Base-by-base conservation (phyloP, 2,329 filamentous ascomycete species). In the Trichoderma sp. region DNA sequence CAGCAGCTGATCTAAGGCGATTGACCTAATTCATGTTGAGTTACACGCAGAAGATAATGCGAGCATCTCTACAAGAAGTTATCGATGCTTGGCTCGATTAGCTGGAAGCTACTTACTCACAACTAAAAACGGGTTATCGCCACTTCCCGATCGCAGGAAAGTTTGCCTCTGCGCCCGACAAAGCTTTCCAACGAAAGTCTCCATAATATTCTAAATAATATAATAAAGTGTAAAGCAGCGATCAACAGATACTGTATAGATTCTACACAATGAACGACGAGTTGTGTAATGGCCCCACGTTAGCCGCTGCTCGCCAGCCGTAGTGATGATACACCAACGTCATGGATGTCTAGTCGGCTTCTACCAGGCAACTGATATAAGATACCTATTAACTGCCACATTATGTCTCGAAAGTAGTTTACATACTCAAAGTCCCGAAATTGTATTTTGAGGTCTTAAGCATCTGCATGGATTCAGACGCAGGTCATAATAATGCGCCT, bases 321-420 rank as follows among this genome's bases (percentile, higher is more conserved):
- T 43, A 19, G 40, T 65, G 62, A 65, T 65, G 62, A 21, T 31
- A n/a, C 24, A n/a, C 19, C 35, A 65, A 65, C 62, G 62, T 65
- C 62, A 65, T 65, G 35, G 40, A 31, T 31, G 5, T 21, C 19
- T 52, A 5, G 6, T 33, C 19, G 21, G 16, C 11, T 65, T 64
- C 19, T 21, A 21, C 33, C 16, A 19, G 7, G 19, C 40, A n/a
- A 8, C 2, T 6, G 19, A 43, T 43, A 8, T 43, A 43, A 8
- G 7, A 14, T 29, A 19, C 21, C 31, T 35, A 24, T 92, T 10
- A 87, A n/a, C 3, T 43, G 7, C 7, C 40, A n/a, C 19, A 10
- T 35, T 35, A 13, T 35, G 0, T 35, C 11, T 5, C 27, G 13
- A 14, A 35, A 5, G 4, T 10, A n/a, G n/a, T n/a, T n/a, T 8